Evolutionary conservation across 2,329 filamentous ascomycete species (phyloP), one percentile per base, ranked within the genome.

Genomic region (Phaeosphaeriaceae sp.): DNA sequence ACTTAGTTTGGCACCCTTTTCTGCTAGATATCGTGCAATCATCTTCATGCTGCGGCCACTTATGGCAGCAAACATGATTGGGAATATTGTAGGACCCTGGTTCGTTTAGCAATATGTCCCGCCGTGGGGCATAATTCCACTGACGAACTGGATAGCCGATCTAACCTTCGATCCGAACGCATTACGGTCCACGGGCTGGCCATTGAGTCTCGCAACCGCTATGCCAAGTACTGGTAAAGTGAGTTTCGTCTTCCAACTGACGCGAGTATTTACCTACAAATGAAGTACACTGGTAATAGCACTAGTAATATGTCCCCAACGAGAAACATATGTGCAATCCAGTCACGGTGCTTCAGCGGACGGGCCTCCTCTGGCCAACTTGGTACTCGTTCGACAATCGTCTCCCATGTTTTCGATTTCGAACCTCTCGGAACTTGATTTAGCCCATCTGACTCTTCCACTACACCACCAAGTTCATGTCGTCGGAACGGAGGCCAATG

Each of bases 21-120:
- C 76, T 0, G 74, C 75, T 1, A 70, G 52, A 28, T 68, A 78
- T n/a, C 75, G 40, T 0, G 76, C 73, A 17, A 77, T 69, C 66
- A 75, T 77, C 46, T 77, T 77, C 62, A 78, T 68, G 19, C 75
- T 75, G 10, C 72, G 61, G 1, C 76, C 76, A 26, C 56, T 63
- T 0, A 79, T 73, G 0, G 77, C 76, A 0, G 76, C 74, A 42
- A 78, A 78, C 0, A 77, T 28, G 13, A 79, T 76, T 0, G 76
- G 77, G 32, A 75, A 78, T 10, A 79, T 55, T 0, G 76, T 77
- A 2, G 77, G 76, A 17, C 74, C 70, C 69, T 75, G 32, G 26
- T 35, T 2, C 15, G 10, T 22, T 58, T 2, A 55, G 42, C 13
- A 40, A 28, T n/a, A 43, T 13, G n/a, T n/a, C n/a, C n/a, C n/a